Evolutionary conservation across 805 yeast species (phyloP), one percentile per base, ranked within the genome.

Genomic region (Starmerella stigmatis): DNA sequence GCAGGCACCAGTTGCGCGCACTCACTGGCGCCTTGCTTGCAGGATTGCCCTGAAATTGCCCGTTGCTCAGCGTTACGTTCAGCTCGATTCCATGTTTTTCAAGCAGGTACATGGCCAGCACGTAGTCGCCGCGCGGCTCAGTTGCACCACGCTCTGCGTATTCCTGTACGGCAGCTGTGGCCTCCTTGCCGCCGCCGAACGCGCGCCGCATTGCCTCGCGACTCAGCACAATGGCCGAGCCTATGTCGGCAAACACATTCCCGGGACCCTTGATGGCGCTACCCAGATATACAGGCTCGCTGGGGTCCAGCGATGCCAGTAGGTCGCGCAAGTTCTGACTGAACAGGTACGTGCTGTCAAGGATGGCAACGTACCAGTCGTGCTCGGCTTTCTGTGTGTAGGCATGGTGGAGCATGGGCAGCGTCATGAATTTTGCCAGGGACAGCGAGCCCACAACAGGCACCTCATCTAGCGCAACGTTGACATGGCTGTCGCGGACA

Each of bases 1-100:
- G 57, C 13, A 41, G 21, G 41, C 64, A 60, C 64, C 63, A 60
- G 41, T 54, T 54, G 15, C 42, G 36, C 20, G 50, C 46, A 16
- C 47, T 41, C 15, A 46, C 43, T 5, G 49, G 48, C 23, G 57
- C 49, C 23, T 19, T 39, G 28, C 47, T 27, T 2, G 55, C 53
- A 1, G 60, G 52, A 20, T 49, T 51, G n/a, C 59, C 58, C 46
- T 59, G 61, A 39, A 60, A 52, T 13, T 51, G 51, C 21, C 50
- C 43, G 12, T 50, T 45, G 36, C 58, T 54, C 3, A 38, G 34
- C 7, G 29, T 44, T 6, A 47, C 47, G n/a, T 52, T 48, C 7
- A 54, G 35, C 15, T 44, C 44, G 12, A 45, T 30, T n/a, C 43
- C 43, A 4, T 35, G 32, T 26, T 30, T 20, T 8, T 51, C 55